These are phyloP conservation scores for Olyra latifolia DNA, from an alignment of 176 grass and related monocot species.

Conservation along the genomic window DNA sequence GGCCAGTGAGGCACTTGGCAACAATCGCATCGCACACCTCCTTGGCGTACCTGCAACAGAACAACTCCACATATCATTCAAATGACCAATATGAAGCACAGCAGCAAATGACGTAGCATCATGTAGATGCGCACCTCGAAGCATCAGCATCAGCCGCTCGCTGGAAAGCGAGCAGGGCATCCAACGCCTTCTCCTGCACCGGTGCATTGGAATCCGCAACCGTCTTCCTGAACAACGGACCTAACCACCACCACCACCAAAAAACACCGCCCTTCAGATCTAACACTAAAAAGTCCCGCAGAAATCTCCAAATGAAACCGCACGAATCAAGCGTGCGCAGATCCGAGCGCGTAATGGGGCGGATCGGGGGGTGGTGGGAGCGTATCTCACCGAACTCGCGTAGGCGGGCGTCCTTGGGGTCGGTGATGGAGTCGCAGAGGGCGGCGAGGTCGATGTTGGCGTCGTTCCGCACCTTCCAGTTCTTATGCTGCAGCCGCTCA, in stretches of 20 bases:
- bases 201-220: constrained; percentile 96
- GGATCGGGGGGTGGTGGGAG: constrained; percentile 14
- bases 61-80: constrained; percentile 25
- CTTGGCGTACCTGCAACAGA: constrained; percentile 66
- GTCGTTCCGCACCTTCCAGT: constrained; percentile 99
- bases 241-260: constrained; percentile 41
- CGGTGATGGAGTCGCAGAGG: constrained; percentile 81
- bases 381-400: constrained; percentile 84
- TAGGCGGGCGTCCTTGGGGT: constrained; percentile 95
- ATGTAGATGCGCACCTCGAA: constrained; percentile 47
- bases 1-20: constrained; percentile 93
- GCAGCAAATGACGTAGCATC: neutral
- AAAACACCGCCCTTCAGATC: constrained; percentile 48
- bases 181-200: constrained; percentile 94
- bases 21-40: constrained; percentile 94
- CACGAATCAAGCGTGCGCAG: constrained; percentile 21
- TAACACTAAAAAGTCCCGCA: constrained; percentile 22
- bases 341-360: constrained; percentile 35
- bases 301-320: constrained; percentile 9
- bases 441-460: constrained; percentile 96
- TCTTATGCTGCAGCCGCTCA: constrained; percentile 93
- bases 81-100: constrained; percentile 17
- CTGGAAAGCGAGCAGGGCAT: constrained; percentile 86
- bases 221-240: constrained; percentile 91
- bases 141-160: constrained; percentile 89